phyloP scores from a whole-genome alignment of 1,139 yeast species.

The Pichiaceae sp. region DNA sequence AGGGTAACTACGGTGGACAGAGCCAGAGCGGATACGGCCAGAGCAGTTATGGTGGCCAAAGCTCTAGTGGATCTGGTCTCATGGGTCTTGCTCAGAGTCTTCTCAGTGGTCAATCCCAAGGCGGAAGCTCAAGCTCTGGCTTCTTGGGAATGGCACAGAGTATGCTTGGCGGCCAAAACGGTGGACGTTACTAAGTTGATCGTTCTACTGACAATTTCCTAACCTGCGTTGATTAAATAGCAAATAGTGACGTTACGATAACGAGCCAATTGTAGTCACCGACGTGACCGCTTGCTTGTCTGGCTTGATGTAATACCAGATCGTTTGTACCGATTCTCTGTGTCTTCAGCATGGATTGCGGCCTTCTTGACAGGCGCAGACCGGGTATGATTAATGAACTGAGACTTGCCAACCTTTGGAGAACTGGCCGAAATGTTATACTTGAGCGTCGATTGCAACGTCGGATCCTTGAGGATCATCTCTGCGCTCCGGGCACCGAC shows the following conservation, averaged over 20 bases:
- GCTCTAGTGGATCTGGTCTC: conserved; percentile 3
- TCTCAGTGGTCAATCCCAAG: conserved; percentile 3
- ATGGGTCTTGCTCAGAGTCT: conserved; percentile 7
- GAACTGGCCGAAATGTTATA: conserved; percentile 43
- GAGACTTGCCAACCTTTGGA: conserved; percentile 36
- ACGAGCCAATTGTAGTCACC: no score
- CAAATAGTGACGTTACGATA: neutral
- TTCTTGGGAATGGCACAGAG: neutral
- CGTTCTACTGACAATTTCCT: neutral
- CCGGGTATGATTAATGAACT: conserved; percentile 45
- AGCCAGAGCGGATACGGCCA: conserved; percentile 9
- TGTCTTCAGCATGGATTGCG: neutral
- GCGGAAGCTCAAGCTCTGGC: conserved; percentile 3
- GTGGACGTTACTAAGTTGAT: neutral
- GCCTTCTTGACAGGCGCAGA: conserved; percentile 43
- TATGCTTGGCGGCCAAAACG: neutral
- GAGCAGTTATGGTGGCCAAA: neutral
- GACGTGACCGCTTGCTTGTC: no score
- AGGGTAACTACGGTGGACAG: conserved; percentile 11
- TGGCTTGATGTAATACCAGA: no score
- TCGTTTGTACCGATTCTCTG: neutral
- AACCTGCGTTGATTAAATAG: no score
- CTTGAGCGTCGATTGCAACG: conserved; percentile 26
- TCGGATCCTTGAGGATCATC: conserved; percentile 36
- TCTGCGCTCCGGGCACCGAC: conserved; percentile 55